Base-by-base conservation (phyloP, 176 grass and related monocot genomes). In the Phoenix dactylifera region DNA sequence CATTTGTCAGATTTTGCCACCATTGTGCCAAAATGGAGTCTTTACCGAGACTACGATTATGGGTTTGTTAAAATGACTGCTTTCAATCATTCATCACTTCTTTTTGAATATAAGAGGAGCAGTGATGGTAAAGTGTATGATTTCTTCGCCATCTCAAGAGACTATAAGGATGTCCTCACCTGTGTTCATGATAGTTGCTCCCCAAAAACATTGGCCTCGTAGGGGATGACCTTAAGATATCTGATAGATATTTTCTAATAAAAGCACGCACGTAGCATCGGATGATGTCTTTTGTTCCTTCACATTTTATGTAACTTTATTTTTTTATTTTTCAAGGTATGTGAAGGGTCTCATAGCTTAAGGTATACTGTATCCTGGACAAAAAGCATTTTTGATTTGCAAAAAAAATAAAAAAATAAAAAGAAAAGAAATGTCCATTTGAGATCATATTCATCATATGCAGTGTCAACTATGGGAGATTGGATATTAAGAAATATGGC, bases 51-150 rank as follows among this genome's bases (percentile, higher is more conserved):
- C 24, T 51, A 70, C 65, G 80, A 79, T 6, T 90, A 77, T n/a
- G 86, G 86, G 1, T 96, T 96, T 52, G 82, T 81, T 23, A 96
- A 96, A 74, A 74, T 96, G 44, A 87, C 83, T 6, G 86, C 91
- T 6, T 82, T 82, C 75, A 85, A 90, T 72, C 79, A 90, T 66
- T 75, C 61, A 23, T 72, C 78, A 2, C 83, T 96, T 0, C 77
- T 85, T 15, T 90, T 77, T 0, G 91, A 96, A 68, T 96, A 96
- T 64, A 87, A 79, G 57, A 68, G 66, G 16, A 86, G 82, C 30
- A 82, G 77, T 15, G 75, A 96, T 10, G 62, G 75, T 6, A 32
- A 56, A 49, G 91, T 90, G 14, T 80, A 96, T 23, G 91, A 96
- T 60, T 84, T 77, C 58, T 96, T 96, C 69, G 85, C 72, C 7